Evolutionary conservation across 164 flowering plant genomes (phyloP), one percentile per base, ranked within the genome.

Genomic region (Dillenia turbinata): DNA sequence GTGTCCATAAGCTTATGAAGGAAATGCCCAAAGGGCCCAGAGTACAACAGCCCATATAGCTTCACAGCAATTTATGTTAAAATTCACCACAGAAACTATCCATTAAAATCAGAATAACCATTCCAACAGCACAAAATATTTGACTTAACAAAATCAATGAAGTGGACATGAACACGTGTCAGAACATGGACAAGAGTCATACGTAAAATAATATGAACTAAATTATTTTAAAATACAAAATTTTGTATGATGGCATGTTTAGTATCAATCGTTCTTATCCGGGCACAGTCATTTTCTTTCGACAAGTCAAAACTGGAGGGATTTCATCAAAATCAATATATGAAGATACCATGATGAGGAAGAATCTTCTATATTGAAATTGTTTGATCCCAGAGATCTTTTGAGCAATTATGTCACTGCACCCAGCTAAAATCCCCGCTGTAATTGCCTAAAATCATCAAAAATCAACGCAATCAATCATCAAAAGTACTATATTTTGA

Each of bases 11-110:
- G 47, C 70, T 81, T 90, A 70, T 90, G 94, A 40, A 88, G 73
- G 57, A 85, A 90, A 60, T 90, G 97, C 43, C 92, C 94, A 72
- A 88, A 82, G 8, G 97, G 97, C 17, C 97, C 97, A 6, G 66
- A 65, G 69, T 90, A 86, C 8, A 77, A 80, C 62, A 85, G 76
- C 2, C 95, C 97, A 85, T 80, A 88, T 12, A 90, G 74, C 94
- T 86, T 78, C 79, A 79, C 59, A 56, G 4, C 52, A 75, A 64
- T 53, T 48, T 19, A 19, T 19, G 22, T 19, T 1, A 19, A 19
- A 19, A 19, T 19, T 19, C 22, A 1, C 22, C 22, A 19, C 22
- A 19, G 22, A 19, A 19, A 19, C 22, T 1, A 19, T 19, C 22
- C 1, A 19, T 19, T 19, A 19, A 19, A 19, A 19, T 19, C 22